Base-by-base conservation (phyloP, 495 filamentous ascomycete genomes). In the Pyronema domesticum region DNA sequence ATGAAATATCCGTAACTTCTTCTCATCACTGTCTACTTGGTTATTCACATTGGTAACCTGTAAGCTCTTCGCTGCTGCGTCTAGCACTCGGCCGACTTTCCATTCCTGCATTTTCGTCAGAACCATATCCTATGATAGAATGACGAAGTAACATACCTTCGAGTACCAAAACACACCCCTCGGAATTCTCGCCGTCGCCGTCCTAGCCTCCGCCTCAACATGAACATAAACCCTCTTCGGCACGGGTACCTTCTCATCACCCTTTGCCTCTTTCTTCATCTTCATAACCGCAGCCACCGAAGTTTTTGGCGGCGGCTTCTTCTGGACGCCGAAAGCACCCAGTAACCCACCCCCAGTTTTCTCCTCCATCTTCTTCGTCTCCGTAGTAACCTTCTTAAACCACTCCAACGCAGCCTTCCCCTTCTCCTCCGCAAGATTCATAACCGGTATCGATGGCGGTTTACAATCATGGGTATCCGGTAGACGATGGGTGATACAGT, bases 401-500 rank as follows among this genome's bases (percentile, higher is more conserved):
- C 57, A 17, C 49, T 71, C 71, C 13, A 89, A 73, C 56, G 85
- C 85, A 0, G 73, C 71, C 37, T 75, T 70, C 11, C 74, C 77
- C 47, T 70, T 73, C 65, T 79, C 71, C 56, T 64, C 55, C 72
- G 37, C 69, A 55, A 53, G 56, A 47, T 60, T 58, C 13, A 44
- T 37, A n/a, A 55, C 52, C 3, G 57, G 54, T 0, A 57, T 51
- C 0, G 55, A 65, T 68, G 55, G 81, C 63, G 68, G 78, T 80
- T 55, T 74, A 71, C 91, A 98, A 69, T 89, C 78, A 73, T 98
- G 91, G 58, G 86, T 80, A 67, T 95, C 89, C 43, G 74, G 72
- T 39, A 98, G 69, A 5, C 91, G 83, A 70, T 98, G 91, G 59
- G 86, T 83, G 51, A 96, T 79, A 65, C 91, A 98, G 74, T 96